Base-by-base conservation (phyloP, 371 early-diverging fungal genomes). In the Nematocida sp. region DNA sequence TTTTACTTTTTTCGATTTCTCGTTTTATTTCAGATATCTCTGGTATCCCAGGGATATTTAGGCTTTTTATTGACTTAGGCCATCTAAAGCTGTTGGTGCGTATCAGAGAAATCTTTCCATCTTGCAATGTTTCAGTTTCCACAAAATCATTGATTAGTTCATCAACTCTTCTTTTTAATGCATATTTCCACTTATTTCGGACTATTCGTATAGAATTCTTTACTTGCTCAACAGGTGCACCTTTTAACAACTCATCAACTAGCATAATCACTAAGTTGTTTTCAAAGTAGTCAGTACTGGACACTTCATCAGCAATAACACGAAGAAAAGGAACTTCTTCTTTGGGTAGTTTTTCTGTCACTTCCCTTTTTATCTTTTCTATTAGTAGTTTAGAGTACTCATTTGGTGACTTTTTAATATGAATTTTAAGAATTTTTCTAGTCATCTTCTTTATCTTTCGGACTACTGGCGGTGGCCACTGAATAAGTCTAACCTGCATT, bases 71-170 rank as follows among this genome's bases (percentile, higher is more conserved):
- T n/a, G n/a, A 11, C 9, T 15, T 18, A 7, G 80, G 80, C 80
- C 80, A 78, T 39, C 80, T 15, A 42, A 78, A 78, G 55, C 80
- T 78, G 42, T 78, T 78, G n/a, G 80, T 66, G 55, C 71, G 71
- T 25, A 78, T 70, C 23, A 78, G 71, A 39, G 23, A 70, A 15
- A 78, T 25, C 18, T 42, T 45, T 58, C 33, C 42, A 7, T 61
- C 55, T 11, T 58, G 44, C 6, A 70, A 27, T 5, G 20, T 25
- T 23, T 56, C 60, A 20, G 67, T 40, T n/a, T 46, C 42, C 11
- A 45, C 5, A 33, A 78, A 61, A 62, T 78, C 80, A 25, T 44
- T 56, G 46, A 78, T 7, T 6, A 78, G n/a, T n/a, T 33, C 80
- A 9, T 70, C 66, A 7, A 67, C 45, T 54, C 80, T 6, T 27